Base-by-base conservation (phyloP, 805 yeast species). In the Sugiyamaella marilandica region DNA sequence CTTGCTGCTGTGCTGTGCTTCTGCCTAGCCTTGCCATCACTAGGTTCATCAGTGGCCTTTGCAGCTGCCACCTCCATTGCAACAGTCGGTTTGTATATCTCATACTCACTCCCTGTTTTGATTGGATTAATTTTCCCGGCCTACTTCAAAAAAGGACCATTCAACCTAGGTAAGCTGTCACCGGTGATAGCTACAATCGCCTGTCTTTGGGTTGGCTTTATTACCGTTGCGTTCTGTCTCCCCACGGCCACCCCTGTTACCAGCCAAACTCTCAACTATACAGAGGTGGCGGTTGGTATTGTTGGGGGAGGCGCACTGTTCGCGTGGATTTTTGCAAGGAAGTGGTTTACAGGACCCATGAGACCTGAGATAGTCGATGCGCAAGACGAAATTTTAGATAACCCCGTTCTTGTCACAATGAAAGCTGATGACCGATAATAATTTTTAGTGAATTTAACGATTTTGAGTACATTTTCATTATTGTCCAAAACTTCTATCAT, bases 41-140 rank as follows among this genome's bases (percentile, higher is more conserved):
- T 58, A 66, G 85, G 55, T 78, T 82, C 55, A 80, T 80, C 45
- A 54, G 77, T 5, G 70, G 88, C 89, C n/a, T 80, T 88, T 2
- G 73, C 72, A 53, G 89, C 89, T n/a, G 73, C 84, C 43, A 84
- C 85, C 68, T 78, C 86, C 0, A 71, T 84, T 45, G 79, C 79
- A 29, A 77, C 83, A 53, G 77, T 84, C 10, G 84, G 86, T 50
- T 80, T 82, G 62, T 77, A 78, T 59, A 68, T 83, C 29, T 79
- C 86, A 4, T 80, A 87, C 85, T 73, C 80, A 44, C 70, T 74
- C 48, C 89, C 90, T 18, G 75, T 81, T 16, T 69, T 80, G 49
- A 67, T 82, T 51, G 73, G 79, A 47, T 67, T 81, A 46, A 75
- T 83, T 1, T 64, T 56, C 43, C 84, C 82, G 35, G 69, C 70